phyloP scores from a whole-genome alignment of 192 early-diverging fungal genomes.

The Umbelopsis ramanniana region DNA sequence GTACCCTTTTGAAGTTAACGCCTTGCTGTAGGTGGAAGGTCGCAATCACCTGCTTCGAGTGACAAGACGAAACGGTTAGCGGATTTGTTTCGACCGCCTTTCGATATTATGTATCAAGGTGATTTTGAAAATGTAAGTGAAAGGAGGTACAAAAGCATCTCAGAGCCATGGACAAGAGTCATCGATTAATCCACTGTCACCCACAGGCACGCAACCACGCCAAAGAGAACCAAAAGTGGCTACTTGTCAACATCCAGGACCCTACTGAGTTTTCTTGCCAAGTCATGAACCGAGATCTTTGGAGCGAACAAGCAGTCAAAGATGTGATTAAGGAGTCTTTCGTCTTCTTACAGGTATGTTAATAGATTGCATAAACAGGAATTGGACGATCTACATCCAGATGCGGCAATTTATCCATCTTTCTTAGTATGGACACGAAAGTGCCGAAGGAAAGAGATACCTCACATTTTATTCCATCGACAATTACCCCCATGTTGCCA shows the following conservation, averaged over 20 bases:
- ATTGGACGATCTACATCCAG: too few species aligned
- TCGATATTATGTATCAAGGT: constrained; percentile 84
- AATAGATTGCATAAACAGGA: too few species aligned
- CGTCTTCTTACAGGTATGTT: constrained; percentile 80
- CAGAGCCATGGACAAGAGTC: neutral
- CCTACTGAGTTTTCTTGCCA: constrained; percentile 86
- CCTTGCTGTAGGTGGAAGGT: neutral
- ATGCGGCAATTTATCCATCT: neutral
- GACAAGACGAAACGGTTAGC: constrained; percentile 63
- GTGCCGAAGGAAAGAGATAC: constrained; percentile 73
- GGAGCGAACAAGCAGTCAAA: constrained; percentile 80
- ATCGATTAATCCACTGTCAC: neutral
- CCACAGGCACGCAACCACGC: constrained; percentile 67
- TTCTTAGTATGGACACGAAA: constrained; percentile 60
- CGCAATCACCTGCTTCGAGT: constrained; percentile 30
- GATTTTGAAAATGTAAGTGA: constrained; percentile 65
- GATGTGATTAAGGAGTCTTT: constrained; percentile 79
- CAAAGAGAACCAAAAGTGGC: constrained; percentile 69
- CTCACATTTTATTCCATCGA: constrained; percentile 72
- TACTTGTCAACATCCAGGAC: constrained; percentile 88
- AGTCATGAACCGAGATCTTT: constrained; percentile 91
- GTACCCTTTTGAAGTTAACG: neutral
- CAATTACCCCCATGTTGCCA: constrained; percentile 82
- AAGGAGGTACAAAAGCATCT: neutral
- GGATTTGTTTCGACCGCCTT: constrained; percentile 84